phyloP scores from a whole-genome alignment of 176 grass and related monocot genomes.

The Bothriochloa decipiens region DNA sequence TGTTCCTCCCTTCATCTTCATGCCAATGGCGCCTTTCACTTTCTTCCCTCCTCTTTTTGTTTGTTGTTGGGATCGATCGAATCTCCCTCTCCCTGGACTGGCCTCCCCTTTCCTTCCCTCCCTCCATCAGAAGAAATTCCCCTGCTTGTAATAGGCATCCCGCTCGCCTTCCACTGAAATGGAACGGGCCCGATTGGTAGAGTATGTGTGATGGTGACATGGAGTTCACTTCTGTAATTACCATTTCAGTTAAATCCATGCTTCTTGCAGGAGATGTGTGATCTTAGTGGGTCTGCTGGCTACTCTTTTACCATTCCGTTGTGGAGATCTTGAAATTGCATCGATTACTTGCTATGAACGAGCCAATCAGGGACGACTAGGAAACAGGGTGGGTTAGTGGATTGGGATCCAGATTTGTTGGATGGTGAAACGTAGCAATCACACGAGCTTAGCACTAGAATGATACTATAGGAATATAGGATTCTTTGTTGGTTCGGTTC shows the following conservation, averaged over 20 bases:
- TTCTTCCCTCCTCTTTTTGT: not conserved
- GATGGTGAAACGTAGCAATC: not conserved
- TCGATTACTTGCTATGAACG: not conserved
- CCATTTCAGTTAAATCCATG: slow-evolving; percentile 31
- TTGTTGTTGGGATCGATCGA: slow-evolving; percentile 3
- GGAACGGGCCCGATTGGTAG: not conserved
- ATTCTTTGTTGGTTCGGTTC: slow-evolving; percentile 15
- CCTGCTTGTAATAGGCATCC: slow-evolving; percentile 9
- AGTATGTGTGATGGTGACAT: slow-evolving; percentile 13
- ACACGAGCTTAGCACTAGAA: not conserved
- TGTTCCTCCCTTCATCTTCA: slow-evolving; percentile 25
- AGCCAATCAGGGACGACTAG: not conserved
- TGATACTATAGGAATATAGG: not conserved
- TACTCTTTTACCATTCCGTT: not conserved
- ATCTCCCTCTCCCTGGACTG: not conserved
- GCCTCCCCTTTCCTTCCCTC: not conserved
- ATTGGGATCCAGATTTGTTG: slow-evolving; percentile 16
- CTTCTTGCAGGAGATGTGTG: not conserved
- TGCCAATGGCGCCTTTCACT: not conserved
- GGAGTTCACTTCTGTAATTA: slow-evolving; percentile 24
- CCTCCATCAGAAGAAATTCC: not conserved
- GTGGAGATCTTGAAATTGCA: not conserved
- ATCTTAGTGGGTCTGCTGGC: not conserved
- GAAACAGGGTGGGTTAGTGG: not conserved
- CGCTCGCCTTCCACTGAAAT: slow-evolving; percentile 17